Conservation (phyloP, 768 basidiomycete species). For the Boletellus emodensis region DNA sequence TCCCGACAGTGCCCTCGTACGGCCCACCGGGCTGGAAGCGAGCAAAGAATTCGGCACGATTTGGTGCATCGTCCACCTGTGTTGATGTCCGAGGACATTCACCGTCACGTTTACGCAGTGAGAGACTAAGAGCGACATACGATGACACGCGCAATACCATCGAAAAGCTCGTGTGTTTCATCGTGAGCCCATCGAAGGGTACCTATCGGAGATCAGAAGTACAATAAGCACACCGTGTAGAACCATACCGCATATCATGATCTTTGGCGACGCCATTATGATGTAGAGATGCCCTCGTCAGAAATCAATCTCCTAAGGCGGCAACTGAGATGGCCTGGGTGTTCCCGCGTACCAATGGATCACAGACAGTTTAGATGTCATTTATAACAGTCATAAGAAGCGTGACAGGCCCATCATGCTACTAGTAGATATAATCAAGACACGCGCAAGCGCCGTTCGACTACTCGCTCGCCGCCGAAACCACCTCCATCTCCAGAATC, state of each 20-base stretch:
- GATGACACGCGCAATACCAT: slow-evolving; percentile 65
- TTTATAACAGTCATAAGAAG: background rate
- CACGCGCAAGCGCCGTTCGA: background rate
- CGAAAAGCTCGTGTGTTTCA: slow-evolving; percentile 59
- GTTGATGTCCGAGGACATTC: background rate
- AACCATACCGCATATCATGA: slow-evolving; percentile 30
- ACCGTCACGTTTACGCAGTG: no score
- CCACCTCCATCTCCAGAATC: slow-evolving; percentile 36
- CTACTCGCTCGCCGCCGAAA: slow-evolving; percentile 27
- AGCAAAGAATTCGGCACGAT: slow-evolving; percentile 43
- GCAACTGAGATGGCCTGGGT: no score
- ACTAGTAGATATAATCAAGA: background rate
- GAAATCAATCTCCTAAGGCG: background rate
- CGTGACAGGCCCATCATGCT: background rate
- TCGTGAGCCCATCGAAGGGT: slow-evolving; percentile 74
- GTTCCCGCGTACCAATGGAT: no score
- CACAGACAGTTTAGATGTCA: background rate
- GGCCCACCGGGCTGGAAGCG: slow-evolving; percentile 41
- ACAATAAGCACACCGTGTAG: background rate
- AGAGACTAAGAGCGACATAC: slow-evolving; percentile 43
- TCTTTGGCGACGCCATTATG: slow-evolving; percentile 15
- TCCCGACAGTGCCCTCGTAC: slow-evolving; percentile 45
- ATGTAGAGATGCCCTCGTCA: background rate
- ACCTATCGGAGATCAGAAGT: slow-evolving; percentile 34
- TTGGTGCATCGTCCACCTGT: slow-evolving; percentile 39